These are phyloP conservation scores for Fusarium abutilonis DNA, from an alignment of 2,329 filamentous ascomycete species.

Conservation along the genomic window DNA sequence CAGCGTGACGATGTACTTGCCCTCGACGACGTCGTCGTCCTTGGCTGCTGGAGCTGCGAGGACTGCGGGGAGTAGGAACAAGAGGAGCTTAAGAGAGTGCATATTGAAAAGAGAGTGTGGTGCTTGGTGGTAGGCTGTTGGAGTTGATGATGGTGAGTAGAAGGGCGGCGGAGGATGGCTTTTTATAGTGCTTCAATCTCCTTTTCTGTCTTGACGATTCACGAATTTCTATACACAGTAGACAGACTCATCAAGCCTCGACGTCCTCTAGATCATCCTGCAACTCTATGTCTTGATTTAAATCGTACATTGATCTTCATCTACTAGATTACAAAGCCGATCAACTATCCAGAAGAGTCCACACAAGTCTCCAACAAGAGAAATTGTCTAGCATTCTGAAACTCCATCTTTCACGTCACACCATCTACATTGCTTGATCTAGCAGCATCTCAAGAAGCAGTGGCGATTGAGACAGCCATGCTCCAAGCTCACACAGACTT, in stretches of 20 bases:
- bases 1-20: conserved; percentile 59
- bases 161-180: rapidly evolving
- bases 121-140: conserved; percentile 1
- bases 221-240: not conserved
- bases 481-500: conserved; percentile 9
- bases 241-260: not conserved
- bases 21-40: conserved; percentile 45
- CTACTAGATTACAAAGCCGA: not conserved
- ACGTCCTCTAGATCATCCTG: conserved; percentile 18
- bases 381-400: conserved; percentile 21
- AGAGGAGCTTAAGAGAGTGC: conserved; percentile 31
- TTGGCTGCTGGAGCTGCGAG: conserved; percentile 25
- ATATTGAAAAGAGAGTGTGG: conserved; percentile 25
- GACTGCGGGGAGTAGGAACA: conserved; percentile 33
- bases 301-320: conserved; percentile 30
- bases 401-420: conserved; percentile 8
- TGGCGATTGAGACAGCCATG: conserved; percentile 26
- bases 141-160: not conserved
- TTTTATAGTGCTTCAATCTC: conserved; percentile 15
- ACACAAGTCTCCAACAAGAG: not conserved
- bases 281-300: conserved; percentile 29
- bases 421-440: conserved; percentile 1
- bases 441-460: conserved; percentile 2
- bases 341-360: not conserved
- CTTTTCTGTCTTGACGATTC: not conserved